Percentiles rank a stretch among this genome's conserved stretches.
Conservation (phyloP, 148 eudicot genomes). For the Vaccinium macrocarpon region DNA sequence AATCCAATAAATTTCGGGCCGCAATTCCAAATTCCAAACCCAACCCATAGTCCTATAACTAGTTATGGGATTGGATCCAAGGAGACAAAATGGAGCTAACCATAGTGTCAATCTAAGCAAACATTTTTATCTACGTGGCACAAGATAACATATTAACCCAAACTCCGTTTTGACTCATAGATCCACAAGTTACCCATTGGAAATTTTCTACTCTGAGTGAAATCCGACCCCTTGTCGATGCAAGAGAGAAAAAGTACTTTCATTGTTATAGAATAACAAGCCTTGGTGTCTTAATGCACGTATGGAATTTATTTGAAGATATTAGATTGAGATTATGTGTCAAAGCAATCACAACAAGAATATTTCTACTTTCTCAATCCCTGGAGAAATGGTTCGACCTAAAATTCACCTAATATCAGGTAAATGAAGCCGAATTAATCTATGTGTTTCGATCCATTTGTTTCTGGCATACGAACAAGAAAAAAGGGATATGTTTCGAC, state of each 20-base stretch:
- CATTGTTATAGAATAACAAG: not conserved
- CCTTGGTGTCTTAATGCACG: not conserved
- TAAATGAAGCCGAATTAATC: not conserved
- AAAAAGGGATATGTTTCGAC: not conserved
- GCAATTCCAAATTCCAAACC: no score
- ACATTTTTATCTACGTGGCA: no score
- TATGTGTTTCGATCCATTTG: not conserved
- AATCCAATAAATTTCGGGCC: no score
- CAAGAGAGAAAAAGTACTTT: not conserved
- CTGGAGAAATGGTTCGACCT: not conserved
- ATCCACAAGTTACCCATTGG: no score
- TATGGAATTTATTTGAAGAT: not conserved
- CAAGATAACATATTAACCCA: no score
- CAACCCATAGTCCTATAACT: no score
- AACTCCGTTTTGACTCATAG: no score
- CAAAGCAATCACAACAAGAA: not conserved
- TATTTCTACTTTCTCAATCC: not conserved
- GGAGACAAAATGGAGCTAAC: no score
- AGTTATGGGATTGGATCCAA: no score
- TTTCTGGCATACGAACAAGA: not conserved
- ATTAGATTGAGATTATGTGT: not conserved
- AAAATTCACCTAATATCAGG: not conserved
- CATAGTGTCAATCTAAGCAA: no score
- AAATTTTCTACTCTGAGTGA: no score
- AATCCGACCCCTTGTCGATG: no score